Evolutionary conservation across 805 yeast species (phyloP).

Genomic region (Yarrowia osloensis): DNA sequence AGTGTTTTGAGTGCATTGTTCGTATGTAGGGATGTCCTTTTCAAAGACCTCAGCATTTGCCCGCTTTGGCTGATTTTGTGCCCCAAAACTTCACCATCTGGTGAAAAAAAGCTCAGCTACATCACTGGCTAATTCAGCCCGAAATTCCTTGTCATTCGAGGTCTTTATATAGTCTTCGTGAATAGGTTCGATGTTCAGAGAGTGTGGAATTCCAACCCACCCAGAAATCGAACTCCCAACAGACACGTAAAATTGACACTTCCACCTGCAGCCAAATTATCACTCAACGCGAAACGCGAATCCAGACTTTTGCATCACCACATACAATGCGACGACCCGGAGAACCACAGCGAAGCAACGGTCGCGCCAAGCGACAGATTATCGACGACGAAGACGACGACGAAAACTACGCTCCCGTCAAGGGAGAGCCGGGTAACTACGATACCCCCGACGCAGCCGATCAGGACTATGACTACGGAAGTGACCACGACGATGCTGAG

Average conservation of each 20-base stretch:
- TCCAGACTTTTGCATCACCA: background rate
- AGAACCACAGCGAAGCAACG: background rate
- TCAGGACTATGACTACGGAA: background rate
- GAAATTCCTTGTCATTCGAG: too few relatives aligned
- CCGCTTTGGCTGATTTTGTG: too few relatives aligned
- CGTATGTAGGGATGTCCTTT: too few relatives aligned
- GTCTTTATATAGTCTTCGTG: too few relatives aligned
- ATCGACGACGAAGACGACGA: background rate
- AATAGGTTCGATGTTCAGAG: too few relatives aligned
- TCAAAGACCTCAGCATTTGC: too few relatives aligned
- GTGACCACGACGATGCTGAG: background rate
- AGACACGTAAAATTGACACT: background rate
- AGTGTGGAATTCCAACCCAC: too few relatives aligned
- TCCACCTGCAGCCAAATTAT: background rate
- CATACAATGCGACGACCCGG: background rate
- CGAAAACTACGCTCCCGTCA: background rate
- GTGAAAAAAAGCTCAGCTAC: too few relatives aligned
- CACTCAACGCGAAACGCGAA: slow-evolving; percentile 6
- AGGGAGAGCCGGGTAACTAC: background rate
- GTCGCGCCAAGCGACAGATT: background rate
- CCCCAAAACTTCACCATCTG: too few relatives aligned
- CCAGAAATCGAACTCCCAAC: slow-evolving; percentile 2
- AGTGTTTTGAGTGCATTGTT: too few relatives aligned
- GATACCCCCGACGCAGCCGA: background rate
- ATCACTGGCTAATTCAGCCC: too few relatives aligned